A percentile compares a stretch with the other conserved stretches of the same genome.
Evolutionary conservation across 2,329 filamentous ascomycete species (phyloP).

Genomic region (Huntiella bhutanensis): DNA sequence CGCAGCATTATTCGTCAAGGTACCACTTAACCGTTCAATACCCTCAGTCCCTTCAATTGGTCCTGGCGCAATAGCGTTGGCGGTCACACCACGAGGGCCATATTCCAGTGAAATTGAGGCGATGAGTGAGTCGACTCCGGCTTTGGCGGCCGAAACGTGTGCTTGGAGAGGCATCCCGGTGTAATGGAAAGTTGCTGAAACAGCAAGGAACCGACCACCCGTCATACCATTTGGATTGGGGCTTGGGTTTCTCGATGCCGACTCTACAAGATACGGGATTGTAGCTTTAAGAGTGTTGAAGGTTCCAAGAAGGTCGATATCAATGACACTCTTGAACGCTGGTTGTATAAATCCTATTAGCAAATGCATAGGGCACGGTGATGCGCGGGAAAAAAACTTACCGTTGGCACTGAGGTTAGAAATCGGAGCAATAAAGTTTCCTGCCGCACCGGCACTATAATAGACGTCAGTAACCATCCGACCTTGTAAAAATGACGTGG

Average conservation of each 20-base stretch:
- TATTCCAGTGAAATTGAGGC: slow-evolving; percentile 71
- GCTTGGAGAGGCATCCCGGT: slow-evolving; percentile 68
- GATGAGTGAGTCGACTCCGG: slow-evolving; percentile 71
- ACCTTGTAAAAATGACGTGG: background rate
- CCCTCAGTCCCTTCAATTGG: slow-evolving; percentile 75
- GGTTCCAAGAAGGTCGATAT: slow-evolving; percentile 85
- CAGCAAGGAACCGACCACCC: slow-evolving; percentile 71
- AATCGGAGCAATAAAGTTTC: slow-evolving; percentile 84
- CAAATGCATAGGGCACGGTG: no score
- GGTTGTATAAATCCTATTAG: background rate
- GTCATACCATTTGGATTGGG: slow-evolving; percentile 41
- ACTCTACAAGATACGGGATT: slow-evolving; percentile 59
- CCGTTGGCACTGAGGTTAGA: slow-evolving; percentile 57
- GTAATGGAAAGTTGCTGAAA: slow-evolving; percentile 85
- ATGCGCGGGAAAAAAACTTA: background rate
- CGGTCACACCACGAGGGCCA: slow-evolving; percentile 68
- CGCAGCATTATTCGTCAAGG: slow-evolving; percentile 3
- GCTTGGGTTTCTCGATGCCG: slow-evolving; percentile 38
- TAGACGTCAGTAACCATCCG: slow-evolving; percentile 1
- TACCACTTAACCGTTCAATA: slow-evolving; percentile 40
- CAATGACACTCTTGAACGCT: slow-evolving; percentile 86
- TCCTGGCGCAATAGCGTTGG: slow-evolving; percentile 77
- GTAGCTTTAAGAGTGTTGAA: slow-evolving; percentile 93
- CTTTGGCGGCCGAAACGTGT: slow-evolving; percentile 83
- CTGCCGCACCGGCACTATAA: slow-evolving; percentile 73